phyloP scores from a whole-genome alignment of 2,329 filamentous ascomycete species.

The Colletotrichum sp. region DNA sequence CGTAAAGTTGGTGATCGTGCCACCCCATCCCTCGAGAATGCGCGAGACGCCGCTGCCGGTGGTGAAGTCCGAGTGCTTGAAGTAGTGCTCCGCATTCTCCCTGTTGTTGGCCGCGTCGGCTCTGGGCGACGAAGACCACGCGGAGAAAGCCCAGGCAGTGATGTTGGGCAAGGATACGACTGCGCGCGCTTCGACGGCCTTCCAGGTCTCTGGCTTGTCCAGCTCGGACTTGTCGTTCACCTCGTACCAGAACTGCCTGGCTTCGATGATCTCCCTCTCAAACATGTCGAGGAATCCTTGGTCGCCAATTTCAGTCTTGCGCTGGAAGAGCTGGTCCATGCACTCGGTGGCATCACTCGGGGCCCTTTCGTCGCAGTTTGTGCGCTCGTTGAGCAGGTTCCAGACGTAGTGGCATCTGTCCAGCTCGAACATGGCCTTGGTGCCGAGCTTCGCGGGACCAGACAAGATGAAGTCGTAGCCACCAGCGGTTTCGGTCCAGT shows the following conservation, averaged over 20 bases:
- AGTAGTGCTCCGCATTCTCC: slow-evolving; percentile 33
- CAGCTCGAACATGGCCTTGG: slow-evolving; percentile 17
- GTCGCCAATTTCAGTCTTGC: slow-evolving; percentile 27
- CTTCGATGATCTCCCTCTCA: slow-evolving; percentile 24
- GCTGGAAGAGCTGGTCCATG: slow-evolving; percentile 15
- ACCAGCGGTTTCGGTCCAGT: slow-evolving; percentile 2
- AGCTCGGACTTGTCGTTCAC: slow-evolving; percentile 21
- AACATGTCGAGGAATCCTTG: slow-evolving; percentile 27
- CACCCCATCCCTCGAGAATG: slow-evolving; percentile 33
- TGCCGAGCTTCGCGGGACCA: slow-evolving; percentile 7
- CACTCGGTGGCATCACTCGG: background rate
- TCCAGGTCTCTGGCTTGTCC: slow-evolving; percentile 23
- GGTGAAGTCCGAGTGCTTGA: slow-evolving; percentile 24
- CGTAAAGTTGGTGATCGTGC: slow-evolving; percentile 38
- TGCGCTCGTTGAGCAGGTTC: background rate
- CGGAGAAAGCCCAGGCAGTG: slow-evolving; percentile 24
- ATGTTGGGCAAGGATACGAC: slow-evolving; percentile 30
- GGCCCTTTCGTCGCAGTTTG: background rate
- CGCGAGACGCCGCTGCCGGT: slow-evolving; percentile 20
- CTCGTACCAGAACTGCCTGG: slow-evolving; percentile 27
- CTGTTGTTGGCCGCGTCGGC: slow-evolving; percentile 30
- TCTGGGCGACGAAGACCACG: slow-evolving; percentile 26
- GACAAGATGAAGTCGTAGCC: slow-evolving; percentile 11
- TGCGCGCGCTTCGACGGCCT: slow-evolving; percentile 23
- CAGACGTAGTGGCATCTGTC: slow-evolving; percentile 18